Evolutionary conservation across 768 basidiomycete genomes (phyloP).

Genomic region (Hygrocybe punicea): DNA sequence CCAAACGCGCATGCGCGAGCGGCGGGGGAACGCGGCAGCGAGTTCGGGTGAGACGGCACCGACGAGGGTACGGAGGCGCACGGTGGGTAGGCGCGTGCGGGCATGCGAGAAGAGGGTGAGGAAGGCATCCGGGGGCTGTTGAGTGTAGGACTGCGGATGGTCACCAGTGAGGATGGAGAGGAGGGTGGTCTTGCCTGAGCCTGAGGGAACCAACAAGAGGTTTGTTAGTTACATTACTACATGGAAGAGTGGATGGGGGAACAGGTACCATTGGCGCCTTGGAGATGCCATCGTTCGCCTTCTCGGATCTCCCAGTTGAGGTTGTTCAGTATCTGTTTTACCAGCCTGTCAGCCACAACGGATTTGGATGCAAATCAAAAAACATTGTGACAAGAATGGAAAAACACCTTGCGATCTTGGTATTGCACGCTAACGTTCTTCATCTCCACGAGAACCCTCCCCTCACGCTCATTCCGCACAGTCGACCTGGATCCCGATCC

Average conservation of each 20-base stretch:
- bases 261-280: slow-evolving; percentile 75
- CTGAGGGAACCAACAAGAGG: slow-evolving; percentile 32
- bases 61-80: slow-evolving; percentile 59
- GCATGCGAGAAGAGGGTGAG: slow-evolving; percentile 60
- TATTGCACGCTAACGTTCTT: slow-evolving; percentile 70
- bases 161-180: slow-evolving; percentile 88
- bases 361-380: background rate
- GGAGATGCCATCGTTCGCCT: slow-evolving; percentile 87
- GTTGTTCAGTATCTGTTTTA: slow-evolving; percentile 61
- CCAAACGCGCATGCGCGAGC: slow-evolving; percentile 62
- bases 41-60: slow-evolving; percentile 88
- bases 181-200: slow-evolving; percentile 94
- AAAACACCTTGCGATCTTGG: slow-evolving; percentile 53
- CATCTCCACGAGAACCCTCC: slow-evolving; percentile 52
- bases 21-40: slow-evolving; percentile 83
- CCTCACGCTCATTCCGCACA: slow-evolving; percentile 3
- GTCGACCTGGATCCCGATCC: background rate
- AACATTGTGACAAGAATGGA: too few species aligned
- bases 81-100: slow-evolving; percentile 64
- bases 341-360: background rate
- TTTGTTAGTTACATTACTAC: background rate
- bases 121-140: slow-evolving; percentile 45
- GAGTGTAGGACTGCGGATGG: slow-evolving; percentile 91
- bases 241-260: background rate
- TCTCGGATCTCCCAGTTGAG: slow-evolving; percentile 79